Percentiles rank a stretch among this genome's conserved stretches.
Evolutionary conservation across 1,284 basidiomycete species (phyloP).

Genomic region (Sanghuangporus sanghuang): DNA sequence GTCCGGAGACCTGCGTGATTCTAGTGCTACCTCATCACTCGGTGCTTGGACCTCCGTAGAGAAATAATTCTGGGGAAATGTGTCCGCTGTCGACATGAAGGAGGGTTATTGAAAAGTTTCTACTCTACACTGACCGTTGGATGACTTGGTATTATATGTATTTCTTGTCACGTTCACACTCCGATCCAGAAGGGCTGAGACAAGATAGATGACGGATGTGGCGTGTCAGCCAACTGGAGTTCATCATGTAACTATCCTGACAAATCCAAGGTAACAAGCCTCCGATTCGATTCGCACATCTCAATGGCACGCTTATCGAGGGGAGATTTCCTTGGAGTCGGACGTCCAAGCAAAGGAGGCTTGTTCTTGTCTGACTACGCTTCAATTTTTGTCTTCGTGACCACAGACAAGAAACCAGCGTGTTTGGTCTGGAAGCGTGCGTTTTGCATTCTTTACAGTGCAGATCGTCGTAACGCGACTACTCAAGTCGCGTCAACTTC

Average conservation of each 20-base stretch:
- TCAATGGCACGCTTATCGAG: neutral
- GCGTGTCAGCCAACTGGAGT: neutral
- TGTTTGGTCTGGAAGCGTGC: too few species aligned
- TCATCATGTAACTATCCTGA: neutral
- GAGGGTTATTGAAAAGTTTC: neutral
- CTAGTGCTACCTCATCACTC: neutral
- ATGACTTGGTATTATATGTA: neutral
- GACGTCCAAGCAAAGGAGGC: too few species aligned
- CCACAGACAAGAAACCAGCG: too few species aligned
- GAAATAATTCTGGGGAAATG: neutral
- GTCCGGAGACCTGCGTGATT: neutral
- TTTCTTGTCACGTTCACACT: too few species aligned
- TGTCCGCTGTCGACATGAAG: neutral
- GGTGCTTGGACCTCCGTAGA: neutral
- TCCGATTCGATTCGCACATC: neutral
- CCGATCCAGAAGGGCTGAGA: neutral
- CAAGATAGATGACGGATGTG: neutral
- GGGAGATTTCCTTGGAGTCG: too few species aligned
- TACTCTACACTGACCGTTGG: neutral
- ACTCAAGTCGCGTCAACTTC: too few species aligned
- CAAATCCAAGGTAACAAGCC: too few species aligned
- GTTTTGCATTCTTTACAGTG: too few species aligned
- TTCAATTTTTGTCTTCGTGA: too few species aligned
- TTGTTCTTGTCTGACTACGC: too few species aligned
- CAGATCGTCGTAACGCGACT: too few species aligned